Conservation (phyloP, 2,329 filamentous ascomycete species). For the Neofusicoccum sp. region DNA sequence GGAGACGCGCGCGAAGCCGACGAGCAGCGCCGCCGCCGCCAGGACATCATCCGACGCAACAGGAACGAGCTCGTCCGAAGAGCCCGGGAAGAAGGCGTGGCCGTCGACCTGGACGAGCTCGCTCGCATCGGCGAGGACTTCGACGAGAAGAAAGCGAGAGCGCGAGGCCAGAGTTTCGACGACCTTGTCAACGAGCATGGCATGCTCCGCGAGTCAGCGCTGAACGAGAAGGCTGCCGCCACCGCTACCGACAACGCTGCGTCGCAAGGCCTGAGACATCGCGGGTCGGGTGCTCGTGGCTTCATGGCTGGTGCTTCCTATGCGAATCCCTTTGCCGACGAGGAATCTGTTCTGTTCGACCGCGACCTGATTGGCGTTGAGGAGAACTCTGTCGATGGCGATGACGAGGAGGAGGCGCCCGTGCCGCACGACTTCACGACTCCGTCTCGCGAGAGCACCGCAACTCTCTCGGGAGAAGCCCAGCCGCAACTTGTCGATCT, state of each 20-base stretch:
- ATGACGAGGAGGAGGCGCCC: constrained; percentile 31
- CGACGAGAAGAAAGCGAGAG: constrained; percentile 21
- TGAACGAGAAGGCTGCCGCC: constrained; percentile 22
- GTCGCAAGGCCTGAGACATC: constrained; percentile 22
- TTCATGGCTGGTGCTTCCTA: constrained; percentile 42
- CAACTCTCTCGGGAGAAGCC: constrained; percentile 28
- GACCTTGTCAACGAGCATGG: constrained; percentile 42
- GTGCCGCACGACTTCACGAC: constrained; percentile 30
- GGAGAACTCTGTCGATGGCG: constrained; percentile 19
- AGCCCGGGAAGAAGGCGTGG: constrained; percentile 40
- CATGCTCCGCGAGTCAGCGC: constrained; percentile 29
- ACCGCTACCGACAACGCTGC: constrained; percentile 23
- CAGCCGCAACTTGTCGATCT: constrained; percentile 33
- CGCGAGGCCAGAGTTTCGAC: constrained; percentile 35
- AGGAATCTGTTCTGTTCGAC: constrained; percentile 44
- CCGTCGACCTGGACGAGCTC: constrained; percentile 41
- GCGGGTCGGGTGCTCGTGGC: constrained; percentile 20
- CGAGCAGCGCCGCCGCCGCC: constrained; percentile 28
- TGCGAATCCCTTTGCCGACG: constrained; percentile 48
- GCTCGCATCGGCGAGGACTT: constrained; percentile 29
- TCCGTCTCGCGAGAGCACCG: constrained; percentile 30
- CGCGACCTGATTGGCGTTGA: constrained; percentile 31
- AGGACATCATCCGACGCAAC: constrained; percentile 34
- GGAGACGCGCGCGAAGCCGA: constrained; percentile 27
- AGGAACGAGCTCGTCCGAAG: constrained; percentile 35